Evolutionary conservation across 495 filamentous ascomycete genomes (phyloP), one percentile per base, ranked within the genome.

Genomic region (Lasiosphaeria miniovina): DNA sequence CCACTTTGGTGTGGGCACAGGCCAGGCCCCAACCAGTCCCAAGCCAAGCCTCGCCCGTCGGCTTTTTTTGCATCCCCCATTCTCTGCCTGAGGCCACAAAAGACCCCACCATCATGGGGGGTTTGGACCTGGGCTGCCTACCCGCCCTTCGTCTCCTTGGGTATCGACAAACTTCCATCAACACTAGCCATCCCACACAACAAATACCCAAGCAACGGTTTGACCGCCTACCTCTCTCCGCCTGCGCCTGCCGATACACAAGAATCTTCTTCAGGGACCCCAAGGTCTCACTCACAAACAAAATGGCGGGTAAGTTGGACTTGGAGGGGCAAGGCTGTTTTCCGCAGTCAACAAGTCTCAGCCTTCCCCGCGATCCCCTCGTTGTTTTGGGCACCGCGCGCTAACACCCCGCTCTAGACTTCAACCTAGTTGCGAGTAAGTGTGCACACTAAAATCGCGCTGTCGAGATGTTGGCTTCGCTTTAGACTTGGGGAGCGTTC

Each of bases 341-440:
- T 24, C 24, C 24, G 24, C 2, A 24, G 24, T 24, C 43, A 5
- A n/a, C 12, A 6, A 46, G 12, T n/a, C 43, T 14, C 43, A 49
- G 52, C 12, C 43, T 60, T 55, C 59, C 59, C 59, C 59, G 52
- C 59, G 52, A 55, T 55, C 43, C 15, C 32, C 35, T 4, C 52
- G 41, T 51, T 45, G 24, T 15, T 34, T 9, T 2, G 12, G 4
- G 6, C 17, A 34, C 32, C 7, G 17, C 12, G 6, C 6, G 50
- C 55, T 61, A 49, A 61, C 49, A 57, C 59, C 61, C 58, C 35
- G 14, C 9, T 34, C 54, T 54, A 74, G 69, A 65, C 54, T 61
- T 63, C 45, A 52, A 54, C 33, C 9, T 53, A 4, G 35, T 71
- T 38, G 67, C 69, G 59, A 63, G 69, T 71, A 67, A 62, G 69